phyloP scores from a whole-genome alignment of 345 rosid species.

The Microcos paniculata region DNA sequence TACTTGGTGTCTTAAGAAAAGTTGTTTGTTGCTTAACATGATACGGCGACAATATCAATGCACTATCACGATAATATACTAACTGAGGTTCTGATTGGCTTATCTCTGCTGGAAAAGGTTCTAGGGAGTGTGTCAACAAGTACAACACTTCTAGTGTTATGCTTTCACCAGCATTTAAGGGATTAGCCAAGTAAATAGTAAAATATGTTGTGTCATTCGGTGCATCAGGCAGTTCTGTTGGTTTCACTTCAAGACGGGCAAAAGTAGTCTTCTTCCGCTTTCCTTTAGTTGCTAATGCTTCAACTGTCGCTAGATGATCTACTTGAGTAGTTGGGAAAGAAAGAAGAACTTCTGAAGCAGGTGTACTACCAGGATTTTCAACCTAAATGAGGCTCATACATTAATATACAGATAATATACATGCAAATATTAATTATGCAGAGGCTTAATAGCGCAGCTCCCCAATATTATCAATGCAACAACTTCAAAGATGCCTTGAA shows the following conservation, averaged over 20 bases:
- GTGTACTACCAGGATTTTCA: conserved; percentile 62
- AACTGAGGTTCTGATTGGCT: conserved; percentile 92
- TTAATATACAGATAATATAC: not conserved
- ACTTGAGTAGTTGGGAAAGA: conserved; percentile 77
- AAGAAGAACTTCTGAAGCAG: conserved; percentile 76
- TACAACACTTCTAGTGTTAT: conserved; percentile 80
- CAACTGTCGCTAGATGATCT: conserved; percentile 65
- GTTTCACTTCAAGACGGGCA: conserved; percentile 56
- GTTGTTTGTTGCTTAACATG: conserved; percentile 73
- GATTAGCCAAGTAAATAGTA: conserved; percentile 47
- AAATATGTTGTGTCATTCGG: conserved; percentile 71
- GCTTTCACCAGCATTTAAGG: conserved; percentile 62
- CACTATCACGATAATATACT: conserved; percentile 82
- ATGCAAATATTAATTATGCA: not conserved
- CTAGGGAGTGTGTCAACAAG: conserved; percentile 77
- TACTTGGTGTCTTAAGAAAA: conserved; percentile 76
- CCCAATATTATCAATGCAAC: not conserved
- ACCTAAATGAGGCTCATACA: conserved; percentile 48
- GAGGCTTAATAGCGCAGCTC: not conserved
- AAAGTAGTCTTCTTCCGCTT: conserved; percentile 76
- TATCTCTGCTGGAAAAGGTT: conserved; percentile 93
- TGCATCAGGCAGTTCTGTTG: conserved; percentile 63
- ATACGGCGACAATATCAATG: conserved; percentile 75
- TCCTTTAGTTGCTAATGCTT: conserved; percentile 70
- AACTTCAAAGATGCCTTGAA: not conserved